Base-by-base conservation (phyloP, 306 rosid genomes). In the Clitoria ternatea region DNA sequence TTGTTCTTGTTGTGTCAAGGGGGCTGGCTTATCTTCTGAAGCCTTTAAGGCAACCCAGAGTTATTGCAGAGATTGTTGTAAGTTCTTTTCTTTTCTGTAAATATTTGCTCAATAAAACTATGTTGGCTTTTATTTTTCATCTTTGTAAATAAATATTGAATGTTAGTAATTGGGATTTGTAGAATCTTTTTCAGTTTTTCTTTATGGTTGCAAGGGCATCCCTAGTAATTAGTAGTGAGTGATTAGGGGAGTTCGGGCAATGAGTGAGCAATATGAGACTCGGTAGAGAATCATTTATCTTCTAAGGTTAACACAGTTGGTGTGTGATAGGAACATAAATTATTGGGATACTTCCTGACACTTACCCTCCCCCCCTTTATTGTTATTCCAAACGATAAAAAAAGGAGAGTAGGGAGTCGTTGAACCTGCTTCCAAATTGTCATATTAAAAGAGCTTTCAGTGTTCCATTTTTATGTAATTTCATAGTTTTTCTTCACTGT, bases 31-130 rank as follows among this genome's bases (percentile, higher is more conserved):
- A 62, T 61, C 64, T 77, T 61, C 39, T 82, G 7, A 73, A 20
- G 56, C 85, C 82, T 62, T 61, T 82, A 23, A 68, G 80, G 67
- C 85, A 82, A 50, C 85, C 85, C 1, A 66, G 80, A 44, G 85
- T 82, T 53, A 68, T 82, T 73, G 85, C 82, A 47, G 85, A 82
- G 66, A 84, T 94, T 57, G 66, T 94, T 72, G 98, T 90, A 80
- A 82, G 92, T 80, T 66, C 35, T 3, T 49, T 72, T 44, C 27
- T 64, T 60, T 70, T 29, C 30, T 55, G 27, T 3, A n/a, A 39
- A 4, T 47, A 10, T 62, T 29, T 47, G 1, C 35, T 36, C 44
- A 50, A 66, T 59, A 57, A 50, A 9, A 66, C 40, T 43, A 48
- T 37, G 11, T 54, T 63, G 13, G 19, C 8, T 11, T 19, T 57